Evolutionary conservation across 2,329 filamentous ascomycete genomes (phyloP), one percentile per base, ranked within the genome.

Genomic region (Sclerotinia minor): DNA sequence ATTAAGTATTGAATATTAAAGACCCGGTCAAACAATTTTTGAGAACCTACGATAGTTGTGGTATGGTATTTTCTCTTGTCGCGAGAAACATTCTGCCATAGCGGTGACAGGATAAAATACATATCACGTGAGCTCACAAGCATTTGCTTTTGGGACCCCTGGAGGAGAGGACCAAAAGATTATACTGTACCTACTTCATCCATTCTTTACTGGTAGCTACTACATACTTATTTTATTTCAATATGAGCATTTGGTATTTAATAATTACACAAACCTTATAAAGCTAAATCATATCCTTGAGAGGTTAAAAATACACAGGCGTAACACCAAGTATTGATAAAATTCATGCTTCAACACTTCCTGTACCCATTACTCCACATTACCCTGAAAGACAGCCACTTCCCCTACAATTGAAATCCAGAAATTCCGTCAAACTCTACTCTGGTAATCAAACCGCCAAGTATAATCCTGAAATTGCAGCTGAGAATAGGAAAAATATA

Each of bases 71-170:
- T 61, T n/a, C 58, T 15, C 58, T 15, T 9, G 3, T 24, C 15
- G 58, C 58, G 41, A 61, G 58, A 61, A 61, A 49, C 19, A 49
- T 61, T 61, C 26, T 61, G 58, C 58, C 2, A 49, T 35, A 9
- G 44, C 58, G 58, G 58, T 61, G 44, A 57, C 21, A 57, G 9
- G 5, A 35, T 13, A 8, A 38, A 49, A n/a, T 49, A 8, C 4
- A 13, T 49, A n/a, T 49, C 47, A 49, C n/a, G 47, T 49, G 47
- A n/a, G 2, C 24, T 9, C 5, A 9, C 2, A n/a, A 5, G 21
- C 47, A 50, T 24, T 49, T 50, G 8, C 21, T 54, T n/a, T 54
- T 35, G 35, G 13, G 35, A 38, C 35, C 35, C 7, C 35, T 38
- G 35, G 35, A 38, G 35, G 9, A 38, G 35, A 29, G 29, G 29